Percentiles rank a stretch among this genome's conserved stretches.
These are phyloP conservation scores for Akanthomyces muscarius DNA, from an alignment of 2,329 filamentous ascomycete genomes.

Conservation along the genomic window DNA sequence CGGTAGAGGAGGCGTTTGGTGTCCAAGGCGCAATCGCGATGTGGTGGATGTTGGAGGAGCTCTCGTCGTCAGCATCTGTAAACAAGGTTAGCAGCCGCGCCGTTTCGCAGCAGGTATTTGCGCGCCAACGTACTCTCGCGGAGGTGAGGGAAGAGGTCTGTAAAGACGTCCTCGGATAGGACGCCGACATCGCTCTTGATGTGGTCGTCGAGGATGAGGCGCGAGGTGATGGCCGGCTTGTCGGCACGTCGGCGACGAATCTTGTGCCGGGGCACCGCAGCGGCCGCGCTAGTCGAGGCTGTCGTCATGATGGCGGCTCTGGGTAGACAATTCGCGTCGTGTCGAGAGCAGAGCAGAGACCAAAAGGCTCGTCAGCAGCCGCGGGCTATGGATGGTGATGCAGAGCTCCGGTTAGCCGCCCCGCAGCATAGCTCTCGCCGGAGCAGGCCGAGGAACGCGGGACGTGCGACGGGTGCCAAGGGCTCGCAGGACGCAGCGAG, in stretches of 20 bases:
- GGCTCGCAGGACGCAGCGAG: background rate
- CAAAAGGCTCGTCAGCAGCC: background rate
- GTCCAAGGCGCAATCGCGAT: conserved; percentile 73
- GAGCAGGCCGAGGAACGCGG: conserved; percentile 14
- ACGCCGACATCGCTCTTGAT: conserved; percentile 82
- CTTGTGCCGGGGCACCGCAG: conserved; percentile 34
- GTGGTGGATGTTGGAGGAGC: conserved; percentile 49
- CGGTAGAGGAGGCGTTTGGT: conserved; percentile 54
- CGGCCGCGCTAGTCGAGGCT: conserved; percentile 25
- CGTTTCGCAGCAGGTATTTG: background rate
- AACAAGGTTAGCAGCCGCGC: background rate
- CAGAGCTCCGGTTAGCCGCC: conserved; percentile 15
- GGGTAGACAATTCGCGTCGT: conserved; percentile 8
- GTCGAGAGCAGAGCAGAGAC: background rate
- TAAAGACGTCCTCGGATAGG: conserved; percentile 80
- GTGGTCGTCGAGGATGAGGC: conserved; percentile 79
- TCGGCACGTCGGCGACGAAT: conserved; percentile 57
- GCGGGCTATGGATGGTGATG: conserved; percentile 1
- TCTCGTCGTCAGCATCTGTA: conserved; percentile 33
- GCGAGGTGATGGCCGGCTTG: conserved; percentile 72
- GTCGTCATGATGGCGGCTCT: conserved; percentile 19
- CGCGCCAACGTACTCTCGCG: conserved; percentile 43
- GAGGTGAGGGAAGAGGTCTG: conserved; percentile 69
- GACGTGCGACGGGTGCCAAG: background rate
- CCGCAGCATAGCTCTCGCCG: conserved; percentile 16